Base-by-base conservation (phyloP, 148 eudicot genomes). In the Amaranthus cruentus region DNA sequence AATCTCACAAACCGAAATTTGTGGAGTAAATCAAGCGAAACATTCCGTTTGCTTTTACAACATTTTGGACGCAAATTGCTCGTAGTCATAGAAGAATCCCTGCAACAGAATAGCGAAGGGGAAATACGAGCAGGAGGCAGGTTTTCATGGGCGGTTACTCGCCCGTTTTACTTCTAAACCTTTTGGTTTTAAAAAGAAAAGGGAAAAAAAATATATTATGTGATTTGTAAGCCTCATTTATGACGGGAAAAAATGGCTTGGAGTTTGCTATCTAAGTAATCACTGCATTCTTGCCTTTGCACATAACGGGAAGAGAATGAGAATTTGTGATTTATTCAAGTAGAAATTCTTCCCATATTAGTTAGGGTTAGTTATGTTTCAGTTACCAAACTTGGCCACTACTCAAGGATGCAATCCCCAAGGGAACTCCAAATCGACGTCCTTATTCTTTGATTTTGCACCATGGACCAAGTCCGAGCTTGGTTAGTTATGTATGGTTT, bases 171-270 rank as follows among this genome's bases (percentile, higher is more conserved):
- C 38, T 28, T 64, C 9, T n/a, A 46, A 55, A 64, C 69, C 38
- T 73, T 54, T 9, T 55, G 42, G 47, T 62, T 62, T 42, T 9
- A 50, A 15, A 18, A 42, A 18, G 9, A n/a, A 46, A 52, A 52
- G 55, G 8, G 42, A 9, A 46, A 58, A 43, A 7, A 50, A 42
- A 51, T 44, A 62, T 70, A 28, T 62, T 44, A 56, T 56, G 42
- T 55, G 9, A 70, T 18, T n/a, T 70, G 72, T 55, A 13, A 46
- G 56, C 73, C 43, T 47, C 49, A 15, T 70, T 15, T 70, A 67
- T 67, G 51, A 18, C 0, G 70, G 44, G 18, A 28, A 18, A 66
- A 6, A 47, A 14, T 14, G 56, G 28, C 46, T 7, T 8, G 70
- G 44, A 15, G 4, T 51, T 67, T 67, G 43, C 14, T 49, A 67